phyloP scores from a whole-genome alignment of 2,329 filamentous ascomycete species.

The Sarocladiaceae sp. region DNA sequence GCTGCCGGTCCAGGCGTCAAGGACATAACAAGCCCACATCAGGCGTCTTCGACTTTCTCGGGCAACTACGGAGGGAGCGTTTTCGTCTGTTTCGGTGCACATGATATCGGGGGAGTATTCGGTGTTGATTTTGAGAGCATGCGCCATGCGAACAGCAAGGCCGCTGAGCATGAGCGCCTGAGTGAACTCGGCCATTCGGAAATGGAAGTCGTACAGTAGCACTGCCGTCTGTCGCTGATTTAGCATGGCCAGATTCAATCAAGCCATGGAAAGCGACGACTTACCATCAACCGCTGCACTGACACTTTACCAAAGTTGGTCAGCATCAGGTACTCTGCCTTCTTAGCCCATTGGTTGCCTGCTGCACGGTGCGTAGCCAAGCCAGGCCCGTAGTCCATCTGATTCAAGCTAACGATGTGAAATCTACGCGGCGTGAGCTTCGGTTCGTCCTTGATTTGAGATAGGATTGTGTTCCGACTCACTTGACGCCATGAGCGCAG shows the following conservation, averaged over 20 bases:
- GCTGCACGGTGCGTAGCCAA: slow-evolving; percentile 24
- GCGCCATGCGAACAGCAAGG: slow-evolving; percentile 34
- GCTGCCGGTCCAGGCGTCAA: slow-evolving; percentile 34
- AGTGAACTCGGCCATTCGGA: slow-evolving; percentile 31
- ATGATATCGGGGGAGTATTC: slow-evolving; percentile 31
- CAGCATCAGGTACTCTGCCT: slow-evolving; percentile 28
- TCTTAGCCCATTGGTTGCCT: slow-evolving; percentile 31
- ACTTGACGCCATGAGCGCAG: slow-evolving; percentile 18
- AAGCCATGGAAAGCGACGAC: background rate
- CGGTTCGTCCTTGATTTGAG: too few relatives aligned
- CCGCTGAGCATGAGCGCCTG: slow-evolving; percentile 35
- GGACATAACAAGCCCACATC: slow-evolving; percentile 36
- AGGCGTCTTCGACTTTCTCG: slow-evolving; percentile 32
- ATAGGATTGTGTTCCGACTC: too few relatives aligned
- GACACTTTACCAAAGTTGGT: slow-evolving; percentile 33
- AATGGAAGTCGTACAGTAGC: slow-evolving; percentile 33
- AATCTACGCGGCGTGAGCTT: slow-evolving; percentile 25
- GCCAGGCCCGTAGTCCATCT: slow-evolving; percentile 24
- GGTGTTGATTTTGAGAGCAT: slow-evolving; percentile 32
- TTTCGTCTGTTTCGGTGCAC: slow-evolving; percentile 25
- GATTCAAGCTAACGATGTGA: slow-evolving; percentile 22
- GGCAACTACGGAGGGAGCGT: slow-evolving; percentile 27
- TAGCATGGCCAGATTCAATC: background rate
- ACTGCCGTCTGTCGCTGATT: slow-evolving; percentile 25
- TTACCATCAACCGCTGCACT: slow-evolving; percentile 31